These are phyloP conservation scores for Pseudophaeomoniella oleicola DNA, from an alignment of 2,329 filamentous ascomycete genomes.

Conservation along the genomic window DNA sequence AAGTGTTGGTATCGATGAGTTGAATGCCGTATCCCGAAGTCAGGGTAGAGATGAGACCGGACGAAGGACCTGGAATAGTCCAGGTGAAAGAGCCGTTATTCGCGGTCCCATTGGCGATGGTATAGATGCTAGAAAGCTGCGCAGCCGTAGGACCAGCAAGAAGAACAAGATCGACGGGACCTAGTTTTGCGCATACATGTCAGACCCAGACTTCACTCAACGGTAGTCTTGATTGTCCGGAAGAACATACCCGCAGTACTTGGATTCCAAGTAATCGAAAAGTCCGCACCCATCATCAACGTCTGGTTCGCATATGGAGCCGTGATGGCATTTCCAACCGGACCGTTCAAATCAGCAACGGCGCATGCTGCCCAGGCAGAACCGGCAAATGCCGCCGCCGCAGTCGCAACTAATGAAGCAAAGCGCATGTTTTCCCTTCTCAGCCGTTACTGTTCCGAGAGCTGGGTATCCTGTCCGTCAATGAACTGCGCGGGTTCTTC, in stretches of 20 bases:
- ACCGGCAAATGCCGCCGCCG: not conserved
- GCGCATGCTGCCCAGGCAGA: not conserved
- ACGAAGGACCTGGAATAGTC: not conserved
- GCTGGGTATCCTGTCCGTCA: too few species aligned
- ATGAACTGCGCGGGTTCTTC: too few species aligned
- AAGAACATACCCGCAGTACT: not conserved
- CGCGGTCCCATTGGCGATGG: not conserved
- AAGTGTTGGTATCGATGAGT: not conserved
- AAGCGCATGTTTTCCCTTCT: not conserved
- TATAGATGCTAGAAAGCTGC: not conserved
- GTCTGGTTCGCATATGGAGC: not conserved
- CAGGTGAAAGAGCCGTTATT: not conserved
- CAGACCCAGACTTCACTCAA: too few species aligned
- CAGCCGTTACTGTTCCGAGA: too few species aligned
- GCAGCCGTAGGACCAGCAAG: not conserved
- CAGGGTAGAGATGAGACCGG: not conserved
- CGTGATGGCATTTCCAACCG: not conserved
- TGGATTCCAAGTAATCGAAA: not conserved
- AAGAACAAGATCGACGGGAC: not conserved
- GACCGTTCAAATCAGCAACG: not conserved
- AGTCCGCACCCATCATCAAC: not conserved
- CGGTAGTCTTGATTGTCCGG: too few species aligned
- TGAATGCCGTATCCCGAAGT: not conserved
- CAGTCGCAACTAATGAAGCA: not conserved
- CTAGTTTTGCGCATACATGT: too few species aligned